A percentile compares a stretch with the other conserved stretches of the same genome.
Conservation (phyloP, 805 yeast species). For the Cyberlindnera galapagoensis region DNA sequence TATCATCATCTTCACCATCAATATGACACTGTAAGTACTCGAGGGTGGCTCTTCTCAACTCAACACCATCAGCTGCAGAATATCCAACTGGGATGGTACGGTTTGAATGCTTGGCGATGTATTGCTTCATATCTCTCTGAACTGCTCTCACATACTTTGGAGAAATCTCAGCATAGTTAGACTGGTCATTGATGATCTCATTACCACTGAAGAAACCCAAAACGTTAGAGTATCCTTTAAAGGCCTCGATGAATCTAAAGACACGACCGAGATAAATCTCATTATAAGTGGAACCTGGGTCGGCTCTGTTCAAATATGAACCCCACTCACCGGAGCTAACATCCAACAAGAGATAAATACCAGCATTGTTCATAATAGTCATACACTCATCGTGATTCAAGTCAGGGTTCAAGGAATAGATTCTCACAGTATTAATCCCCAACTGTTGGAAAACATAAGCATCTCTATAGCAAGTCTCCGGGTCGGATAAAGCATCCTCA, state of each 20-base stretch:
- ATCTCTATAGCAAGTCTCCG: slow-evolving; percentile 70
- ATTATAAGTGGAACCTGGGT: slow-evolving; percentile 67
- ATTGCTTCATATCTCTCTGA: slow-evolving; percentile 86
- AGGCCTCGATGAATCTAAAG: slow-evolving; percentile 77
- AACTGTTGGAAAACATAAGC: slow-evolving; percentile 70
- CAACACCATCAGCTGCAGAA: slow-evolving; percentile 82
- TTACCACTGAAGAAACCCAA: slow-evolving; percentile 89
- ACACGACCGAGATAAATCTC: slow-evolving; percentile 66
- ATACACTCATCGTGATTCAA: slow-evolving; percentile 87
- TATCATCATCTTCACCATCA: slow-evolving; percentile 43
- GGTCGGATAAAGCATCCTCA: slow-evolving; percentile 67
- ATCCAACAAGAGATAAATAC: slow-evolving; percentile 82
- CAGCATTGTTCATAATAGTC: slow-evolving; percentile 84
- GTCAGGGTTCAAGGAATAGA: slow-evolving; percentile 78
- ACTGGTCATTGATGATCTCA: slow-evolving; percentile 79
- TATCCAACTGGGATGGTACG: slow-evolving; percentile 92
- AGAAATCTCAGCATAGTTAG: slow-evolving; percentile 49
- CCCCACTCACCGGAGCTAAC: slow-evolving; percentile 68
- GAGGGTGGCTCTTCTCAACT: slow-evolving; percentile 66
- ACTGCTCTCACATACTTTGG: slow-evolving; percentile 86
- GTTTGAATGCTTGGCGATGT: slow-evolving; percentile 59
- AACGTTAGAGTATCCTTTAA: slow-evolving; percentile 77
- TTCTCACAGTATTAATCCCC: slow-evolving; percentile 80
- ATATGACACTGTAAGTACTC: slow-evolving; percentile 78
- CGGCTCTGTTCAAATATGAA: slow-evolving; percentile 66